phyloP scores from a whole-genome alignment of 1,284 basidiomycete species.

The Fistulina hepatica region DNA sequence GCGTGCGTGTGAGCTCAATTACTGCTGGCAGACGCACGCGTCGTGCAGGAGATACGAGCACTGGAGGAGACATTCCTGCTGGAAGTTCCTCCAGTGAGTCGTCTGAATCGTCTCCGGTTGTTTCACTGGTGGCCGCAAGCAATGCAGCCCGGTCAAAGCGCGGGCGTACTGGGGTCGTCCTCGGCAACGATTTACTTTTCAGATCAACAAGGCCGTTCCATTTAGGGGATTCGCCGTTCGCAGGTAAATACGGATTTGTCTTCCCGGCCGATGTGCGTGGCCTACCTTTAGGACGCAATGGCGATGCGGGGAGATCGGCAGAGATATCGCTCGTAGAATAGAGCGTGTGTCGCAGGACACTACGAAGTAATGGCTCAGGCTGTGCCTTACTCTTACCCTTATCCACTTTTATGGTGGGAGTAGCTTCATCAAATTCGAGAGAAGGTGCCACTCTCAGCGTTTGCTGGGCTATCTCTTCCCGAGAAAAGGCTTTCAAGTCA shows the following conservation, averaged over 20 bases:
- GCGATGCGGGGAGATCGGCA: slow-evolving; percentile 31
- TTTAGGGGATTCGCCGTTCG: slow-evolving; percentile 35
- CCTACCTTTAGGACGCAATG: slow-evolving; percentile 39
- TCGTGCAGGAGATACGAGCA: slow-evolving; percentile 75
- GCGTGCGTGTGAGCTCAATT: slow-evolving; percentile 44
- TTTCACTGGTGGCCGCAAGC: slow-evolving; percentile 21
- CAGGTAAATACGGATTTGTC: slow-evolving; percentile 52
- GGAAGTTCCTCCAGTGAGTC: slow-evolving; percentile 50
- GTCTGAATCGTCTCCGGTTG: slow-evolving; percentile 34
- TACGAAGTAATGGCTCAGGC: slow-evolving; percentile 32
- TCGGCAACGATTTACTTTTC: too few relatives aligned
- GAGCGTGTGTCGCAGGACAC: slow-evolving; percentile 39
- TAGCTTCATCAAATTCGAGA: slow-evolving; percentile 15
- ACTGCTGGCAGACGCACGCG: slow-evolving; percentile 47
- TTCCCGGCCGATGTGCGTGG: slow-evolving; percentile 40
- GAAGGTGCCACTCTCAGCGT: slow-evolving; percentile 16
- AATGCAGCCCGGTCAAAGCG: slow-evolving; percentile 29
- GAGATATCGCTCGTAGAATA: slow-evolving; percentile 26
- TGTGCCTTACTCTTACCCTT: slow-evolving; percentile 39
- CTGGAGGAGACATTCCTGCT: slow-evolving; percentile 76
- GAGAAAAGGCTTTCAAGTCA: slow-evolving; percentile 49
- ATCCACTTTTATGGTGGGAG: slow-evolving; percentile 20
- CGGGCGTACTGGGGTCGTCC: too few relatives aligned
- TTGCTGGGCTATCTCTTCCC: slow-evolving; percentile 23
- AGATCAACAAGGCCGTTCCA: slow-evolving; percentile 75